Evolutionary conservation across 2,329 filamentous ascomycete species (phyloP).

Genomic region (Stachybotrys chlorohalonatus): DNA sequence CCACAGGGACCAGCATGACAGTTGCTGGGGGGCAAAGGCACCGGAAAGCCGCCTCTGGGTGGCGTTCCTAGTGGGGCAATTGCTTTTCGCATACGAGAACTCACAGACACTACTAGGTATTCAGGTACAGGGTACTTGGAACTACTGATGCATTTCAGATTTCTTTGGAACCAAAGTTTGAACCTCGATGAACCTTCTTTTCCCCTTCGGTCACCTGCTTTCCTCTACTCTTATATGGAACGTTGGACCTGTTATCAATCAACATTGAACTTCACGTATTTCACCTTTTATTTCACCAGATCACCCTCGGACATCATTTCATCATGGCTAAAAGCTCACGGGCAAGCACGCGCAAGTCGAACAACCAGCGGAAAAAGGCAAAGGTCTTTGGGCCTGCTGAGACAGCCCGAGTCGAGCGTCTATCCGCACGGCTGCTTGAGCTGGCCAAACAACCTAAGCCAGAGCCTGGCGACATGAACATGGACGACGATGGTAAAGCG

Average conservation of each 20-base stretch:
- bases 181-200: no score
- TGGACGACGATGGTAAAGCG: slow-evolving; percentile 32
- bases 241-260: not conserved
- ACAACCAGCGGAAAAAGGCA: slow-evolving; percentile 71
- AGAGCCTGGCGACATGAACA: slow-evolving; percentile 38
- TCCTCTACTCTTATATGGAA: not conserved
- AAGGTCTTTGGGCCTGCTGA: slow-evolving; percentile 80
- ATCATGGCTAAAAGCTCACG: slow-evolving; percentile 83
- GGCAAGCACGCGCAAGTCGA: slow-evolving; percentile 71
- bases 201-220: no score
- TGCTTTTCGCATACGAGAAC: no score
- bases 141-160: no score
- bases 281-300: not conserved
- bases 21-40: no score
- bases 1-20: no score
- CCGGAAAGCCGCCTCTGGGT: no score
- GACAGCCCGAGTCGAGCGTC: slow-evolving; percentile 67
- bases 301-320: slow-evolving; percentile 4
- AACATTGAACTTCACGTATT: not conserved
- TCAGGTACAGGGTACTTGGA: no score
- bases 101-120: no score
- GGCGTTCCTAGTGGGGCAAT: no score
- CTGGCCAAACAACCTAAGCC: slow-evolving; percentile 70
- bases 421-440: slow-evolving; percentile 79
- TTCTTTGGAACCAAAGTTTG: no score